A percentile compares a stretch with the other conserved stretches of the same genome.
These are phyloP conservation scores for Parastagonospora nodorum DNA, from an alignment of 2,329 filamentous ascomycete genomes.

Conservation along the genomic window DNA sequence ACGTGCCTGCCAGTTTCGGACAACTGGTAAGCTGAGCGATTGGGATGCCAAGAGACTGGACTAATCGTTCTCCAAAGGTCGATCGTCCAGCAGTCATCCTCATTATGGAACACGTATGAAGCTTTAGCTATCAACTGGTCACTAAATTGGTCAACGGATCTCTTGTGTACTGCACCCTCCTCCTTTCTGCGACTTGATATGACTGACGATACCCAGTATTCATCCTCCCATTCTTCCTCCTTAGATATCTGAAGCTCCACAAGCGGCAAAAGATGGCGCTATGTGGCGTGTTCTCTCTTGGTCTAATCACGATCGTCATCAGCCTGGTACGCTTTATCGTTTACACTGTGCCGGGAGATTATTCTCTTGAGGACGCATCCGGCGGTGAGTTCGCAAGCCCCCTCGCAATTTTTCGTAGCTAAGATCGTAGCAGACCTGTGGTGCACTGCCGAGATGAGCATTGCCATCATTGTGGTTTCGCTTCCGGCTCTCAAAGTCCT, in stretches of 20 bases:
- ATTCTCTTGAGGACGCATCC: constrained; percentile 19
- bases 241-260: constrained; percentile 27
- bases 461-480: constrained; percentile 24
- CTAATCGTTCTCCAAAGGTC: not conserved
- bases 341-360: constrained; percentile 18
- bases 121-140: constrained; percentile 18
- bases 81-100: constrained; percentile 22
- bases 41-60: not conserved
- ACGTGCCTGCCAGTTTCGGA: constrained; percentile 15
- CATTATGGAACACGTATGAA: constrained; percentile 24
- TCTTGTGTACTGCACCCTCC: constrained; percentile 14
- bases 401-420: not conserved
- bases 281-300: constrained; percentile 26
- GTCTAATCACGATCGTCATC: constrained; percentile 26
- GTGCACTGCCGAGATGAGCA: constrained; percentile 31
- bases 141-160: constrained; percentile 24
- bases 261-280: constrained; percentile 28
- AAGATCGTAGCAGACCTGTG: constrained; percentile 19
- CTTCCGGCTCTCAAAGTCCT: constrained; percentile 24
- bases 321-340: constrained; percentile 26
- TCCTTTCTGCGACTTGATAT: not conserved
- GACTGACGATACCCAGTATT: constrained; percentile 16
- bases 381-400: constrained; percentile 15
- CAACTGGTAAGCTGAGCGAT: constrained; percentile 18
- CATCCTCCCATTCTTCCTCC: constrained; percentile 26